Conservation (phyloP, 106 monocot species). For the Dendrobium nobile region DNA sequence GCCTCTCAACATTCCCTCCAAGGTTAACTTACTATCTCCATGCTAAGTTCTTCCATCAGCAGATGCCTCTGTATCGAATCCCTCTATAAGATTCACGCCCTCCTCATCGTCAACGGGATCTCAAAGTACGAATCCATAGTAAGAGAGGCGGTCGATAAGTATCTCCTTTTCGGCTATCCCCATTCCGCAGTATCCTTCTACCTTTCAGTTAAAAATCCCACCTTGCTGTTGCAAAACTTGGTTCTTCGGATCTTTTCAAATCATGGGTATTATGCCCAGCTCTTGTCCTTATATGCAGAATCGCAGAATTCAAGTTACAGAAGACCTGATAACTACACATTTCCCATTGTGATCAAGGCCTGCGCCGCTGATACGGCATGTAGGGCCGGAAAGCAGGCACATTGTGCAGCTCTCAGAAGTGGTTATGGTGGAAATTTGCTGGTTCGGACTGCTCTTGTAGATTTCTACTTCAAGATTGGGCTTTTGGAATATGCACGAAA, state of each 20-base stretch:
- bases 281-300: constrained; percentile 28
- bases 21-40: not conserved
- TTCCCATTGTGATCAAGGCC: constrained; percentile 57
- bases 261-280: constrained; percentile 25
- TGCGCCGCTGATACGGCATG: constrained; percentile 21
- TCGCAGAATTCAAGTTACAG: constrained; percentile 4
- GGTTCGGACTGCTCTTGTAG: constrained; percentile 49
- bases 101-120: constrained; percentile 15
- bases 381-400: constrained; percentile 32
- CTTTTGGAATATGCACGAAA: constrained; percentile 15
- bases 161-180: constrained; percentile 15
- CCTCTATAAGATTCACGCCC: constrained; percentile 25
- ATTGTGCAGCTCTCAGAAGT: constrained; percentile 32
- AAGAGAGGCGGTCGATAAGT: constrained; percentile 9
- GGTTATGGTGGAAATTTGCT: constrained; percentile 36
- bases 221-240: constrained; percentile 30
- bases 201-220: constrained; percentile 12
- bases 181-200: constrained; percentile 12
- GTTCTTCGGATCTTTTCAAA: constrained; percentile 40
- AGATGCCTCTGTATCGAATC: constrained; percentile 4
- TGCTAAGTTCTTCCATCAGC: constrained; percentile 5
- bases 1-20: not conserved
- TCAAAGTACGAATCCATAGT: constrained; percentile 3
- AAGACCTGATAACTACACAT: constrained; percentile 48
- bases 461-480: constrained; percentile 54